A percentile compares a stretch with the other conserved stretches of the same genome.
These are phyloP conservation scores for Citeromyces matritensis DNA, from an alignment of 805 yeast genomes.

Conservation along the genomic window DNA sequence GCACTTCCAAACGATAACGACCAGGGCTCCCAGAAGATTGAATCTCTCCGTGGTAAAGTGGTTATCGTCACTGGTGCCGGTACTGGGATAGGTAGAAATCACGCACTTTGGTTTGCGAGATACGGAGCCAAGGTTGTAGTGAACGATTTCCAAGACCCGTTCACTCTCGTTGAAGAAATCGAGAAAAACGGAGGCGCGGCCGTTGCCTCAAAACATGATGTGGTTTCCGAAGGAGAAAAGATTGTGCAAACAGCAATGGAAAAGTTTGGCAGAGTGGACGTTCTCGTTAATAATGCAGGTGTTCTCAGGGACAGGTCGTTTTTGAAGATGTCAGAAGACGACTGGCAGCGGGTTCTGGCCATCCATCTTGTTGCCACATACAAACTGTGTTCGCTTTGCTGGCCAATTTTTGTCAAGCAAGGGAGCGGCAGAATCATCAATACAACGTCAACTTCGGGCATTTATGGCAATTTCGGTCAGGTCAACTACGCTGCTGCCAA, in stretches of 20 bases:
- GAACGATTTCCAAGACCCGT: constrained; percentile 74
- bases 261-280: constrained; percentile 71
- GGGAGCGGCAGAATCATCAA: constrained; percentile 73
- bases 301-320: constrained; percentile 83
- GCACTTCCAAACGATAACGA: constrained; percentile 35
- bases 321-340: constrained; percentile 66
- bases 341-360: constrained; percentile 69
- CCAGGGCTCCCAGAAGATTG: constrained; percentile 32
- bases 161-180: constrained; percentile 62
- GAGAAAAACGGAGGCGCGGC: constrained; percentile 54
- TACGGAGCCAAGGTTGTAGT: constrained; percentile 94
- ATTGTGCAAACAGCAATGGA: constrained; percentile 68
- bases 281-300: constrained; percentile 88
- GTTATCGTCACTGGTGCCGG: constrained; percentile 94
- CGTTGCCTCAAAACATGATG: constrained; percentile 73
- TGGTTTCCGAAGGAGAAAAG: constrained; percentile 55
- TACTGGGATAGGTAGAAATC: constrained; percentile 84
- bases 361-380: constrained; percentile 78
- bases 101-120: constrained; percentile 72
- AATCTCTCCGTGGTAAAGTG: constrained; percentile 67
- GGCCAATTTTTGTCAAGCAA: constrained; percentile 80
- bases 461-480: constrained; percentile 96
- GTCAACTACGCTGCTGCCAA: constrained; percentile 93
- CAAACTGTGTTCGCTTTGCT: constrained; percentile 73
- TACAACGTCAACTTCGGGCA: constrained; percentile 91